A percentile compares a stretch with the other conserved stretches of the same genome.
phyloP scores from a whole-genome alignment of 2,329 filamentous ascomycete genomes.

The Colletotrichum aenigma region DNA sequence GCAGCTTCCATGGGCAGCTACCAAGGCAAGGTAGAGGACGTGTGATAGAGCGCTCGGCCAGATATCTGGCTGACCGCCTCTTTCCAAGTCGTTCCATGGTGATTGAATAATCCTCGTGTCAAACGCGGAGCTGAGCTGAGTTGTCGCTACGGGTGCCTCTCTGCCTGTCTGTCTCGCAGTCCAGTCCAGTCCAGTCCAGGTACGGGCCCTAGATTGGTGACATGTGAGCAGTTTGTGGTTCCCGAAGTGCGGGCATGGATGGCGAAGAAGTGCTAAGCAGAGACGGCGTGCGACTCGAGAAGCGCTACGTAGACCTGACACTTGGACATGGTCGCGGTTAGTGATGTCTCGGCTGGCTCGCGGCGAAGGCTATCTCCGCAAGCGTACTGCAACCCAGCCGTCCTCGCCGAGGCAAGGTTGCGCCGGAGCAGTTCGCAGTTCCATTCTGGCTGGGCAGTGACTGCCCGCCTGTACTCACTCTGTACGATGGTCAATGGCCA shows the following conservation, averaged over 20 bases:
- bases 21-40: background rate
- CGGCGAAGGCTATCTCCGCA: constrained; percentile 10
- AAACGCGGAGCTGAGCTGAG: background rate
- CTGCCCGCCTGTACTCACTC: background rate
- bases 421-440: background rate
- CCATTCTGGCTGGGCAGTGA: background rate
- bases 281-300: constrained; percentile 4
- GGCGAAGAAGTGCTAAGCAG: constrained; percentile 10
- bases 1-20: constrained; percentile 5
- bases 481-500: background rate
- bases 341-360: constrained; percentile 10
- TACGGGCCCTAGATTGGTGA: background rate
- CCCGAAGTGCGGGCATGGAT: background rate
- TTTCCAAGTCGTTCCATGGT: constrained; percentile 4
- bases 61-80: constrained; percentile 8
- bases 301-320: constrained; percentile 7
- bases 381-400: constrained; percentile 1
- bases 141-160: background rate
- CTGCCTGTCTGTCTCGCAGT: background rate
- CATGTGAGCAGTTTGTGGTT: constrained; percentile 19
- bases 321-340: constrained; percentile 15
- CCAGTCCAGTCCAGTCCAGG: background rate
- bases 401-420: background rate
- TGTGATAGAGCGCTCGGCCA: background rate
- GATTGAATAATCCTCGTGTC: background rate